These are phyloP conservation scores for Monosporozyma siamensis DNA, from an alignment of 805 yeast species.

Conservation along the genomic window DNA sequence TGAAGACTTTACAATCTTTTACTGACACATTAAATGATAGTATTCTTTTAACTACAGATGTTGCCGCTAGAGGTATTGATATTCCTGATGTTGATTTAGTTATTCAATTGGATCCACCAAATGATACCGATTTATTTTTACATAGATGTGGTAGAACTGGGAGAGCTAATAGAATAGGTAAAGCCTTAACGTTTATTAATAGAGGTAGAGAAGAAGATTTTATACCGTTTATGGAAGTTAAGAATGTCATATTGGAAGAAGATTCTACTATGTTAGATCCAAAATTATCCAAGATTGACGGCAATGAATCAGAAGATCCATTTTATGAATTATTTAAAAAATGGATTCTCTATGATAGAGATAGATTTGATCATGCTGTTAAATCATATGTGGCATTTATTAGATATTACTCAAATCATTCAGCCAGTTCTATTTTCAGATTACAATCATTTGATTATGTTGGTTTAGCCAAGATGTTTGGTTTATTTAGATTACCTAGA, in stretches of 20 bases:
- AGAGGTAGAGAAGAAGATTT: slow-evolving; percentile 75
- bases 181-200: slow-evolving; percentile 64
- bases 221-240: slow-evolving; percentile 69
- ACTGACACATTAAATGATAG: slow-evolving; percentile 40
- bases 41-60: slow-evolving; percentile 85
- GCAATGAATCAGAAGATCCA: slow-evolving; percentile 7
- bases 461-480: slow-evolving; percentile 66
- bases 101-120: slow-evolving; percentile 90
- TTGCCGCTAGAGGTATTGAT: slow-evolving; percentile 97
- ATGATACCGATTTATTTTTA: slow-evolving; percentile 81
- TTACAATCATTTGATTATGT: slow-evolving; percentile 59
- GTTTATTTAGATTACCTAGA: slow-evolving; percentile 73
- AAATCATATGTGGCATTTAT: slow-evolving; percentile 76
- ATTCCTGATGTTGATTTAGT: slow-evolving; percentile 91
- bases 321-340: slow-evolving; percentile 28
- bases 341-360: slow-evolving; percentile 67
- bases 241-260: slow-evolving; percentile 45
- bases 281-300: neutral
- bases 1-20: slow-evolving; percentile 60
- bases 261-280: slow-evolving; percentile 1
- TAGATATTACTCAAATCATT: slow-evolving; percentile 77
- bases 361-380: slow-evolving; percentile 72
- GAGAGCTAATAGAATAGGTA: slow-evolving; percentile 77
- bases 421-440: slow-evolving; percentile 82
- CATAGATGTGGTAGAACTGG: slow-evolving; percentile 96